A percentile compares a stretch with the other conserved stretches of the same genome.
phyloP scores from a whole-genome alignment of 2,329 filamentous ascomycete species.

The Teratosphaeria zuluensis region DNA sequence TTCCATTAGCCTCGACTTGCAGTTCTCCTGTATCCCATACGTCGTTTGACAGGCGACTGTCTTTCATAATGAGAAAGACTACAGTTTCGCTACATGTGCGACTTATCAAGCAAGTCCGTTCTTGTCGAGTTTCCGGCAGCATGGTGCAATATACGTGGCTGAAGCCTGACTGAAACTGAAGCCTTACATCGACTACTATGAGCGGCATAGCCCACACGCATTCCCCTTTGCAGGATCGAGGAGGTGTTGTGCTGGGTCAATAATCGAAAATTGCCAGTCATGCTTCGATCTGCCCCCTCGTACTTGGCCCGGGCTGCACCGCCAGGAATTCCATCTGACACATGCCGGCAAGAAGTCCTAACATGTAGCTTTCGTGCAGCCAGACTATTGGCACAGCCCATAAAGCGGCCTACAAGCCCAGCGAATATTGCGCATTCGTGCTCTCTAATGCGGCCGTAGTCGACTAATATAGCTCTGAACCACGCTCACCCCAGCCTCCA shows the following conservation, averaged over 20 bases:
- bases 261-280: neutral
- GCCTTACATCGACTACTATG: neutral
- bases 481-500: neutral
- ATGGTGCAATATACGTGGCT: neutral
- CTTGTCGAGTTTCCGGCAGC: neutral
- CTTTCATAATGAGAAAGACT: neutral
- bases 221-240: neutral
- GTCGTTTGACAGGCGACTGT: neutral
- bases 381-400: neutral
- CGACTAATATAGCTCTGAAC: neutral
- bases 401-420: too few species aligned
- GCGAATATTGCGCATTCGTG: neutral
- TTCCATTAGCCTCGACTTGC: neutral
- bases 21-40: neutral
- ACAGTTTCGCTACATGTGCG: neutral
- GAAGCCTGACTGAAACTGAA: neutral
- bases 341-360: too few species aligned
- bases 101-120: neutral
- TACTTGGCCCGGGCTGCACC: neutral
- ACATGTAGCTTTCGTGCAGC: neutral
- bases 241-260: neutral
- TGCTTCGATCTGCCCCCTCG: neutral
- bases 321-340: neutral
- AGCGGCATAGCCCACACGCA: neutral
- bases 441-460: neutral